A percentile compares a stretch with the other conserved stretches of the same genome.
These are phyloP conservation scores for Fusarium coffeatum DNA, from an alignment of 2,329 filamentous ascomycete genomes.

Conservation along the genomic window DNA sequence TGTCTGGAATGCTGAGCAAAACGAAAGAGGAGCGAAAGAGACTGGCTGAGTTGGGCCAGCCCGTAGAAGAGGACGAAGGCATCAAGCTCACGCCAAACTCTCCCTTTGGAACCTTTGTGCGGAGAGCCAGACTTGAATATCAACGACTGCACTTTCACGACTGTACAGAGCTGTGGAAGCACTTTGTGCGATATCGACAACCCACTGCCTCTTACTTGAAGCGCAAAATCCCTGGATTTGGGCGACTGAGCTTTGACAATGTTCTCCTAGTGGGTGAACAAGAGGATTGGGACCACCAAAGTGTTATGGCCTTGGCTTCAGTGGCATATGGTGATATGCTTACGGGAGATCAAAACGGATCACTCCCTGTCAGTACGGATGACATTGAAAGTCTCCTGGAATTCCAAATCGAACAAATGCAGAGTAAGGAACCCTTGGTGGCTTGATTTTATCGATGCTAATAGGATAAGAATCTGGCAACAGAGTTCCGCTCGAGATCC, in stretches of 20 bases:
- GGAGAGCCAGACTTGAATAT: conserved; percentile 82
- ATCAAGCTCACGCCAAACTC: conserved; percentile 78
- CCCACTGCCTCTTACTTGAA: conserved; percentile 76
- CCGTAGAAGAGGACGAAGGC: conserved; percentile 61
- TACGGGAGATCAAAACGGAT: conserved; percentile 54
- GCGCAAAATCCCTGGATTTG: conserved; percentile 69
- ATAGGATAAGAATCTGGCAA: conserved; percentile 72
- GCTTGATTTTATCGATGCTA: conserved; percentile 6
- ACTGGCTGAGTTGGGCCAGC: conserved; percentile 60
- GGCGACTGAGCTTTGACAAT: conserved; percentile 67
- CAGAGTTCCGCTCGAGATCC: conserved; percentile 80
- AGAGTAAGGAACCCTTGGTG: conserved; percentile 66
- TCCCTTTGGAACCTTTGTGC: conserved; percentile 83
- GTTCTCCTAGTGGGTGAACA: conserved; percentile 63
- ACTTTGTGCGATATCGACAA: conserved; percentile 83
- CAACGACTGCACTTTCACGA: conserved; percentile 83
- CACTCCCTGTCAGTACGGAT: conserved; percentile 73
- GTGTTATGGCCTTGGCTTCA: conserved; percentile 58
- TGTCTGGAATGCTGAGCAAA: conserved; percentile 69
- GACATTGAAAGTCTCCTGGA: conserved; percentile 85
- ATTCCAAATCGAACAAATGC: conserved; percentile 89
- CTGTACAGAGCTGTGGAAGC: conserved; percentile 80
- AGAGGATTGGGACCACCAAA: conserved; percentile 61
- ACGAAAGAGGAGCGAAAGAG: conserved; percentile 69
- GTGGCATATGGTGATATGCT: conserved; percentile 66